Evolutionary conservation across 129 eudicot species (phyloP), one percentile per base, ranked within the genome.

Genomic region (Pulicaria dysenterica): DNA sequence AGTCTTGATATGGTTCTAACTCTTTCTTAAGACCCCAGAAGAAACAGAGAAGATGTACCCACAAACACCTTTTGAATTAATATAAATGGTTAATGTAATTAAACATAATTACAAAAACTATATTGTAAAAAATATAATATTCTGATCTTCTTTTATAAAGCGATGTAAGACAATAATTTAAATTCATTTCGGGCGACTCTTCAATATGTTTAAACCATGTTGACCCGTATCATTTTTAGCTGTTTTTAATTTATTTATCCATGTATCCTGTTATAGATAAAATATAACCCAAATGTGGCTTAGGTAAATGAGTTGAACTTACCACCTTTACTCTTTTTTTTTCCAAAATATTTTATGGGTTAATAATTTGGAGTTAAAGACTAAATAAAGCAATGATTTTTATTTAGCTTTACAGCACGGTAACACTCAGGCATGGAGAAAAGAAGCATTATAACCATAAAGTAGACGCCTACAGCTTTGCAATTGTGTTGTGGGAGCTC

Each of bases 401-500:
- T 73, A n/a, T 53, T 88, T 81, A 90, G 96, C 96, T 90, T 44
- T 90, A 90, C 70, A 90, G 96, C 84, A 90, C 96, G 15, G 93
- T 87, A 67, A 90, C 96, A 19, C 79, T 90, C 49, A 83, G 93
- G 58, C 96, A 82, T 6, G 96, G 96, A 69, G 96, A 90, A 70
- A 87, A 90, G 82, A 87, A 87, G 82, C 96, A 87, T 81, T 90
- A 90, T 55, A 90, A 83, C 62, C 91, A 90, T 62, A 90, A 90
- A 64, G 96, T 90, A 54, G 96, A 90, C 79, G 94, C 94, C 11
- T 90, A 90, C 46, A 90, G 96, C 50, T 90, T 83, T 81, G 89
- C 94, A 15, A 90, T 90, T 69, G 96, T 90, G 24, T 75, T 90
- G 58, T 90, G 96, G 96, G 96, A 90, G 84, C 96, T 90, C 80